Conservation (phyloP, 2,329 filamentous ascomycete genomes). For the Sporothrix brunneoviolacea region DNA sequence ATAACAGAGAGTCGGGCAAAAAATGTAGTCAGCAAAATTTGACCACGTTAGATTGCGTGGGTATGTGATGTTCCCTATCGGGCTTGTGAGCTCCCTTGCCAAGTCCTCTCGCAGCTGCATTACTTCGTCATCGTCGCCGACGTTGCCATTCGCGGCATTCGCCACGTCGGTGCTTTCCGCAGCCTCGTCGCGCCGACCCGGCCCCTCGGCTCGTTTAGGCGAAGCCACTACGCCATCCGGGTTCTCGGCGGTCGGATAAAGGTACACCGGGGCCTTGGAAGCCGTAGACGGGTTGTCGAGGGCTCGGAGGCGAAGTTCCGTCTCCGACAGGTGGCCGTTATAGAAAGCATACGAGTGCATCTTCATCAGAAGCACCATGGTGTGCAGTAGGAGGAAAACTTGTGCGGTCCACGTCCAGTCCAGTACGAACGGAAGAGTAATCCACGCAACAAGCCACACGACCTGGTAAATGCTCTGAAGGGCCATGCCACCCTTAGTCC, state of each 20-base stretch:
- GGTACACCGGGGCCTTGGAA: constrained; percentile 63
- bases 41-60: constrained; percentile 75
- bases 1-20: constrained; percentile 95
- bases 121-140: constrained; percentile 42
- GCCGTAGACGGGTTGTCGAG: constrained; percentile 71
- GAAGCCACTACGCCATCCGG: constrained; percentile 35
- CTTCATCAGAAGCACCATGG: constrained; percentile 93
- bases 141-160: not conserved
- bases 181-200: not conserved
- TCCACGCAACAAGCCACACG: constrained; percentile 75
- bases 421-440: constrained; percentile 73
- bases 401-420: constrained; percentile 97
- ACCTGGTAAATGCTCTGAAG: constrained; percentile 78
- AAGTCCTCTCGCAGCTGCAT: constrained; percentile 74
- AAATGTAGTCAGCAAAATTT: constrained; percentile 81
- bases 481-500: constrained; percentile 70
- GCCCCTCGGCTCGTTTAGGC: constrained; percentile 23
- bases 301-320: constrained; percentile 68
- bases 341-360: constrained; percentile 99
- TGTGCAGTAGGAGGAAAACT: constrained; percentile 87
- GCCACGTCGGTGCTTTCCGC: not conserved
- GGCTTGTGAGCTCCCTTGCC: constrained; percentile 83
- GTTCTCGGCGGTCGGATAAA: constrained; percentile 62
- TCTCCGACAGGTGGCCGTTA: constrained; percentile 89
- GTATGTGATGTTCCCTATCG: constrained; percentile 83